Evolutionary conservation across 2,329 filamentous ascomycete species (phyloP), one percentile per base, ranked within the genome.

Genomic region (Penicillium sclerotigenum): DNA sequence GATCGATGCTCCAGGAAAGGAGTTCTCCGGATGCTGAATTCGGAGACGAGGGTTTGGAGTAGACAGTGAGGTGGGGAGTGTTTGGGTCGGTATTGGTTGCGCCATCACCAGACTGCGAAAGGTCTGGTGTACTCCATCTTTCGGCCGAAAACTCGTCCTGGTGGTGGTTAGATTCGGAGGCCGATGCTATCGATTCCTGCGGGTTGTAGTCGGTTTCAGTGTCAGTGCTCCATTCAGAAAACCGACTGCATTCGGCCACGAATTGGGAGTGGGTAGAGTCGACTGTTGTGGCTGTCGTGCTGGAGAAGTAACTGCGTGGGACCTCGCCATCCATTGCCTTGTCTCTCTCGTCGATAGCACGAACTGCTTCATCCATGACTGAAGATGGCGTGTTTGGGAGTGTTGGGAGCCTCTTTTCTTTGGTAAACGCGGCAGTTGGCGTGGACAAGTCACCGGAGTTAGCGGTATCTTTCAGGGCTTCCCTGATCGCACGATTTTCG

Each of bases 311-410:
- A 54, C 76, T 78, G n/a, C 63, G 68, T 9, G 72, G 59, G 26
- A 68, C 59, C 40, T 75, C 68, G 20, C 64, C 61, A 36, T 74
- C 70, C 26, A 73, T 60, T 13, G 63, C 66, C 20, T 61, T 64
- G 55, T 73, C 69, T 26, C 62, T 62, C 18, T 67, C 67, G 28
- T 75, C 70, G 28, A 75, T 66, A 18, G 70, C 70, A 16, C 67
- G 67, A 16, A 75, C 62, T 9, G 71, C 73, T 54, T 75, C 73
- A 22, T 77, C 73, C 68, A 76, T 71, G 34, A 76, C 75, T 1
- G 76, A 78, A 0, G 76, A 78, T 28, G 76, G 77, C 5, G 75
- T 75, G 58, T 78, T 79, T 9, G 77, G 77, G 20, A 79, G 66
- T 8, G 76, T 77, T 6, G 77, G 77, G 22, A 79, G 68, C 38